phyloP scores from a whole-genome alignment of 345 rosid species.

The Melastoma malabathricum region DNA sequence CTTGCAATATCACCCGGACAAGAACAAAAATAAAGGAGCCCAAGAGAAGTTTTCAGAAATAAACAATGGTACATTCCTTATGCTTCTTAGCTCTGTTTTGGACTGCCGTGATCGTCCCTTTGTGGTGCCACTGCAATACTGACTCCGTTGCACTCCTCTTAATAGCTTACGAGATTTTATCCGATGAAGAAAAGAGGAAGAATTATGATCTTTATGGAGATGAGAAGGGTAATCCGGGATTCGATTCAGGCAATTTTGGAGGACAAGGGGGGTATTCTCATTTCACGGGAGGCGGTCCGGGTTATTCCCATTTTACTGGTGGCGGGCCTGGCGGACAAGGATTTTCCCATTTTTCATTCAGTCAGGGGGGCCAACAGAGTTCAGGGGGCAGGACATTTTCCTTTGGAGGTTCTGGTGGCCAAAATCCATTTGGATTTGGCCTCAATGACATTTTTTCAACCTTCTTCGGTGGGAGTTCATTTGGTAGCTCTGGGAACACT shows the following conservation, averaged over 20 bases:
- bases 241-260: conserved; percentile 59
- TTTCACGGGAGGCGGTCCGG: conserved; percentile 40
- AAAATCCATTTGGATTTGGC: conserved; percentile 47
- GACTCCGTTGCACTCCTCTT: conserved; percentile 8
- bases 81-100: background rate
- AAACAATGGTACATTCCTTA: conserved; percentile 49
- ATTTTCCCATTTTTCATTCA: conserved; percentile 33
- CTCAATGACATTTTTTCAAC: conserved; percentile 50
- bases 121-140: background rate
- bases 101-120: background rate
- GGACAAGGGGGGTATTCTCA: conserved; percentile 31
- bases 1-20: conserved; percentile 82
- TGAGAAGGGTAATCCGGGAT: conserved; percentile 77
- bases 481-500: conserved; percentile 52
- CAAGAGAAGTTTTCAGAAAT: conserved; percentile 85
- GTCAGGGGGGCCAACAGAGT: conserved; percentile 62
- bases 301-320: conserved; percentile 51
- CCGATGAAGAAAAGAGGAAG: conserved; percentile 80
- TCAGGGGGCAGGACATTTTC: conserved; percentile 66
- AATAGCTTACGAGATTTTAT: conserved; percentile 85
- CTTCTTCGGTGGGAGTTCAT: conserved; percentile 40
- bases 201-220: conserved; percentile 82
- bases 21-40: conserved; percentile 74
- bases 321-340: conserved; percentile 60
- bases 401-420: conserved; percentile 48